Evolutionary conservation across 2,329 filamentous ascomycete species (phyloP).

Genomic region (Xylariaceae sp.): DNA sequence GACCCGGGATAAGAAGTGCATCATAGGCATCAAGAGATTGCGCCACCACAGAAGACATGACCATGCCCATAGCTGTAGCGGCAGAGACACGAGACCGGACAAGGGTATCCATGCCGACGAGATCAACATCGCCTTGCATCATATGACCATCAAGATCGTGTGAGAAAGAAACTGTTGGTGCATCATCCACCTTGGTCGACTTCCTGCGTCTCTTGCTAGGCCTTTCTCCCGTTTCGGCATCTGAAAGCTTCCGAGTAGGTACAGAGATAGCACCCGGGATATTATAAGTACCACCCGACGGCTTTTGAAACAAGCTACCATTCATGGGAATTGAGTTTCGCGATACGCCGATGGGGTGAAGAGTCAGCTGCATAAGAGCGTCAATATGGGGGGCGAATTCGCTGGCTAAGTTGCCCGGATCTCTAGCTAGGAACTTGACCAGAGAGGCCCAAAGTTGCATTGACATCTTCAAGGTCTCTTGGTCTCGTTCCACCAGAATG

Average conservation of each 20-base stretch:
- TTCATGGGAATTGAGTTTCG: constrained; percentile 93
- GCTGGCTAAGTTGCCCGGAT: constrained; percentile 60
- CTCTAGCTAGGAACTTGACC: constrained; percentile 62
- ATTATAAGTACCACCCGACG: constrained; percentile 81
- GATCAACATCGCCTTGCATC: constrained; percentile 93
- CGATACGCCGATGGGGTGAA: constrained; percentile 89
- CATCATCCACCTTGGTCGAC: constrained; percentile 75
- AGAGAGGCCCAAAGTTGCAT: constrained; percentile 83
- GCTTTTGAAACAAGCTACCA: constrained; percentile 80
- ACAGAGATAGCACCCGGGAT: constrained; percentile 42
- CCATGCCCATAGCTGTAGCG: constrained; percentile 77
- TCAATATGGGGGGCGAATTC: constrained; percentile 75
- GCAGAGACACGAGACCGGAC: constrained; percentile 86
- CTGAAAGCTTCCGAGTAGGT: constrained; percentile 46
- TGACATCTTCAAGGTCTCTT: constrained; percentile 75
- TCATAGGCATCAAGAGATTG: constrained; percentile 61
- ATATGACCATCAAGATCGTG: constrained; percentile 98
- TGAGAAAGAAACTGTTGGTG: constrained; percentile 57
- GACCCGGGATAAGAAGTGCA: constrained; percentile 58
- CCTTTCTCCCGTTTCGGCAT: constrained; percentile 55
- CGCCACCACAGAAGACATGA: constrained; percentile 74
- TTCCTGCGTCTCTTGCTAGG: constrained; percentile 75
- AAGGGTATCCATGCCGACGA: constrained; percentile 85
- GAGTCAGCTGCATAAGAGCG: constrained; percentile 76
- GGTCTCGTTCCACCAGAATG: constrained; percentile 86